Percentiles rank a stretch among this genome's conserved stretches.
phyloP scores from a whole-genome alignment of 192 early-diverging fungal genomes.

The Blastocladiella britannica region DNA sequence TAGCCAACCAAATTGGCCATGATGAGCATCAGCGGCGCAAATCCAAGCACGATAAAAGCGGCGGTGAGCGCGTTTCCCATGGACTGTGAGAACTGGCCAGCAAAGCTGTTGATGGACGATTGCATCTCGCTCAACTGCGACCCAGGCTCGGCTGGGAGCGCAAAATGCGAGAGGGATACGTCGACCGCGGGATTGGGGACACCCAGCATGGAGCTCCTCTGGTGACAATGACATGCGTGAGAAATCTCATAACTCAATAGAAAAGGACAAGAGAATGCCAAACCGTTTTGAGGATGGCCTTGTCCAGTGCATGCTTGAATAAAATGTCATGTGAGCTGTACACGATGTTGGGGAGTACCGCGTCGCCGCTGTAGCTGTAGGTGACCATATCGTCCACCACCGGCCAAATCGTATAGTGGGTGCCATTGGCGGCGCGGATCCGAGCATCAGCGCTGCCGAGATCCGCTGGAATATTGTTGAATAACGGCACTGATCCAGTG shows the following conservation, averaged over 20 bases:
- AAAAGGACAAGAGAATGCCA: not conserved
- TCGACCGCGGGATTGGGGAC: not conserved
- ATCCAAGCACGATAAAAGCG: not conserved
- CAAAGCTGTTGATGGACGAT: no score
- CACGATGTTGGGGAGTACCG: not conserved
- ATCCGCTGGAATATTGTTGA: no score
- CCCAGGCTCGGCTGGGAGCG: not conserved
- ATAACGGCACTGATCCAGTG: no score
- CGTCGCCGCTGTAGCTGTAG: not conserved
- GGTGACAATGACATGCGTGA: not conserved
- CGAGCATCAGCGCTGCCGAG: not conserved
- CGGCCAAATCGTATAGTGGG: not conserved
- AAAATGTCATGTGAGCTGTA: not conserved
- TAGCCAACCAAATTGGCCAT: not conserved
- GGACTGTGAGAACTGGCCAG: not conserved
- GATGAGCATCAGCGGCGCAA: not conserved
- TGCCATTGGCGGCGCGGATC: not conserved
- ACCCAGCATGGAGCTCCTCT: not conserved
- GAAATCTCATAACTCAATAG: not conserved
- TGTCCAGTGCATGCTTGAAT: not conserved
- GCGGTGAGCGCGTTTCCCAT: not conserved
- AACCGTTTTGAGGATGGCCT: not conserved
- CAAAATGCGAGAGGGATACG: not conserved
- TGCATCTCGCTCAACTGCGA: not conserved
- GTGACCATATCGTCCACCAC: not conserved